phyloP scores from a whole-genome alignment of 495 filamentous ascomycete species.

The Aspergillus leporis region DNA sequence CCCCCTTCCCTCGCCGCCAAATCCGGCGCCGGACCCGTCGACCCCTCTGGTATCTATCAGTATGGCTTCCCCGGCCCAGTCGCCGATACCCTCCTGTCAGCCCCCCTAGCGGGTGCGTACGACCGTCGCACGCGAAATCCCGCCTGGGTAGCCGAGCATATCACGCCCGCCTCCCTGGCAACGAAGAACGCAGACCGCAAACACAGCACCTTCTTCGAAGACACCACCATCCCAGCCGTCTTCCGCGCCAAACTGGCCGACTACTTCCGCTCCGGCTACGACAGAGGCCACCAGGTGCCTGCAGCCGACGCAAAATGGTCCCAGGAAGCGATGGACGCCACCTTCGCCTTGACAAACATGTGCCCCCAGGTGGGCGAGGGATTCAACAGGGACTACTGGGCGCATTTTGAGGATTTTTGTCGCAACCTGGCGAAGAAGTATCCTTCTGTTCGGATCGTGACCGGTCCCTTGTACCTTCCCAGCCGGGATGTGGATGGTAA shows the following conservation, averaged over 20 bases:
- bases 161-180: constrained; percentile 83
- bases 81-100: constrained; percentile 72
- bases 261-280: constrained; percentile 86
- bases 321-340: constrained; percentile 90
- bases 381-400: constrained; percentile 99
- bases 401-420: constrained; percentile 97
- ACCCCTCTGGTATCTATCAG: constrained; percentile 88
- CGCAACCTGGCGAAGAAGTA: constrained; percentile 77
- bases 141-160: constrained; percentile 95
- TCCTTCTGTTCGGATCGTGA: constrained; percentile 86
- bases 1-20: constrained; percentile 42
- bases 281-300: constrained; percentile 79
- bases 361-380: constrained; percentile 96
- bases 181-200: constrained; percentile 77
- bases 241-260: constrained; percentile 90
- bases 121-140: constrained; percentile 93
- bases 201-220: constrained; percentile 81
- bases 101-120: constrained; percentile 78
- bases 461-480: constrained; percentile 90
- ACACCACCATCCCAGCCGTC: constrained; percentile 71
- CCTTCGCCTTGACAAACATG: constrained; percentile 93
- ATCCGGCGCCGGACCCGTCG: constrained; percentile 56
- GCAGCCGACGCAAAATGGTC: constrained; percentile 96
- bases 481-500: constrained; percentile 81
- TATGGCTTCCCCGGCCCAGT: constrained; percentile 96